phyloP scores from a whole-genome alignment of 1,284 basidiomycete genomes.

The Cystobasidiaceae sp. region DNA sequence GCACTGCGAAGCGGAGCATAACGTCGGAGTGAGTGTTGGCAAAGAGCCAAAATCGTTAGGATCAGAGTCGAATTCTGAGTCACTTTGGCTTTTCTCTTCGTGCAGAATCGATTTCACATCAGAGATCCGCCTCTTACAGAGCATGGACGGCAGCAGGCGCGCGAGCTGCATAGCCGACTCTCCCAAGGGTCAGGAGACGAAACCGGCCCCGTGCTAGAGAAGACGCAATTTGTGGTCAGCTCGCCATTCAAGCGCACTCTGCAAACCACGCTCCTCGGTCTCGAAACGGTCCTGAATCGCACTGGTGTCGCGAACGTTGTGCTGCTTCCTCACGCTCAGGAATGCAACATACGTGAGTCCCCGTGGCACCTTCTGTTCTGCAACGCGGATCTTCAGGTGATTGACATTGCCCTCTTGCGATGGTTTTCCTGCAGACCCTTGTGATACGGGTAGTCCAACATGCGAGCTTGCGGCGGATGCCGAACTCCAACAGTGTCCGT shows the following conservation, averaged over 20 bases:
- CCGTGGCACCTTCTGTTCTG: neutral
- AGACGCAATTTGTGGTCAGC: neutral
- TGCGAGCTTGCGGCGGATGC: neutral
- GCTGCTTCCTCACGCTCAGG: constrained; percentile 18
- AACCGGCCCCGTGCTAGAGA: neutral
- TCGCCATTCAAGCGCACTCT: constrained; percentile 8
- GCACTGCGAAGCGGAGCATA: constrained; percentile 25
- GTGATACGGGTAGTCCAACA: neutral
- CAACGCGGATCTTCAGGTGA: neutral
- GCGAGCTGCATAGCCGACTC: neutral
- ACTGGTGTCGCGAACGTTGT: constrained; percentile 1
- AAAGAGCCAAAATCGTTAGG: neutral
- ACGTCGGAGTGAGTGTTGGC: constrained; percentile 1
- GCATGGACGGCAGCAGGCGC: neutral
- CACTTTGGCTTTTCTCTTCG: neutral
- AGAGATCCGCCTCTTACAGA: constrained; percentile 4
- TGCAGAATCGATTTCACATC: neutral
- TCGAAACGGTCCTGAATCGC: neutral
- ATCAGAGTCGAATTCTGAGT: neutral
- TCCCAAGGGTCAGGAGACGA: too few species aligned
- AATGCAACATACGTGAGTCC: constrained; percentile 1
- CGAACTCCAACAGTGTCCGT: neutral
- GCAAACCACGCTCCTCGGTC: constrained; percentile 4
- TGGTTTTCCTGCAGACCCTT: constrained; percentile 17
- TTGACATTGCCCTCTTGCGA: neutral